Conservation (phyloP, 305 asterid genomes). For the Fraxinus albicans region DNA sequence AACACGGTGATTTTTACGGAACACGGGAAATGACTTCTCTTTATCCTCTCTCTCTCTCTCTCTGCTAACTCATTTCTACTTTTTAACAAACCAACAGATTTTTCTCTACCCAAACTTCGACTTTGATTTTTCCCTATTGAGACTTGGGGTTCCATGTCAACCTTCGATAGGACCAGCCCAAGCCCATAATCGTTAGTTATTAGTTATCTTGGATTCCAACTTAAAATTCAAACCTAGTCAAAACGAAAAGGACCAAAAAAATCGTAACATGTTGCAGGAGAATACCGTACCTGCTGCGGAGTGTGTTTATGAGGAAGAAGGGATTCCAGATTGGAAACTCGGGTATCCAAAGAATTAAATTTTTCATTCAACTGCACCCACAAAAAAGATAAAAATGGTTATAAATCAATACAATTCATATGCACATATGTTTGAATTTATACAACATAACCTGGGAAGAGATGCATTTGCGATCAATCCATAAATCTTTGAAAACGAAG, state of each 20-base stretch:
- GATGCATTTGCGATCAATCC: conserved; percentile 46
- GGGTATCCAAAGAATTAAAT: conserved; percentile 36
- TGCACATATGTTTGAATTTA: neutral
- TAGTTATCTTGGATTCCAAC: neutral
- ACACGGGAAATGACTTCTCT: too few species aligned
- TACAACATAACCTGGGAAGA: conserved; percentile 41
- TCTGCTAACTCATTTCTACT: neutral
- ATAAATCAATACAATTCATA: neutral
- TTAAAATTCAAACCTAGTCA: neutral
- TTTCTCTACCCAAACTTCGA: too few species aligned
- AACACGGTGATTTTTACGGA: too few species aligned
- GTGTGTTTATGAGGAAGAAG: conserved; percentile 25
- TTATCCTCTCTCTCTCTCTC: too few species aligned
- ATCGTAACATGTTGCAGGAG: neutral
- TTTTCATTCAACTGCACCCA: conserved; percentile 36
- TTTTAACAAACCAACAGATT: neutral
- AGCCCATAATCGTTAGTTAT: neutral
- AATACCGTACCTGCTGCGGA: conserved; percentile 33
- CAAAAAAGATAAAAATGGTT: neutral
- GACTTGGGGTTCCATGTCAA: neutral
- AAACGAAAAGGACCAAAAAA: neutral
- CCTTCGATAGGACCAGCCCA: neutral
- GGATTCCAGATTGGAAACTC: conserved; percentile 49
- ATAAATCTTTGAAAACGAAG: conserved; percentile 51
- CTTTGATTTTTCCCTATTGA: too few species aligned